Base-by-base conservation (phyloP, 371 early-diverging fungal species). In the Mortierella sp. region DNA sequence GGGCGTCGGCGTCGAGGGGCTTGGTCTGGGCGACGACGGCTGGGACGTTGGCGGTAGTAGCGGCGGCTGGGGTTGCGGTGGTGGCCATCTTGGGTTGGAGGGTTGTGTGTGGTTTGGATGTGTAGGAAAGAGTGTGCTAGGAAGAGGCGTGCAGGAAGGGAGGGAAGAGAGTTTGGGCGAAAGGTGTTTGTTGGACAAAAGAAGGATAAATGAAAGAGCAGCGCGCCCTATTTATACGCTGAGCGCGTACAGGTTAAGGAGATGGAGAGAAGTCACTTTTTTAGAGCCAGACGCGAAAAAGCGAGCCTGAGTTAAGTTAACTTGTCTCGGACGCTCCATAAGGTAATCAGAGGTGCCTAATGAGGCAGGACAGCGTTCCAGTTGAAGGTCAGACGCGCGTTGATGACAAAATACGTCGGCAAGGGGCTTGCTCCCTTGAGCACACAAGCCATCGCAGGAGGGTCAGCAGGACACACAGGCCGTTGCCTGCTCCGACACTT, bases 1-100 rank as follows among this genome's bases (percentile, higher is more conserved):
- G 83, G 57, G 71, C 73, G 74, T 83, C 83, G 69, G 80, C 77
- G 0, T 79, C 75, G 19, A 71, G 72, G 54, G 80, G 74, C 79
- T 79, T 83, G 69, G 83, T 75, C 61, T 50, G 40, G 78, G 31
- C 21, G 46, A 31, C 34, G 54, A 55, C n/a, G 54, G 53, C 51
- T 28, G 53, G 16, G 43, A 55, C 55, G 16, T 11, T 40, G 31
- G 44, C 10, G 8, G 6, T 5, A 16, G 46, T 24, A 26, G 59
- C 13, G 54, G 57, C n/a, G 43, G 59, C 16, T 26, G 55, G 13
- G 46, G 74, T 48, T 40, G 31, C 16, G 28, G 57, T 28, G 46
- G 74, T 61, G 73, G 31, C 28, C 44, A 54, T 24, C 26, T 24
- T 73, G 44, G 16, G 46, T 13, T 54, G 26, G 61, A 43, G 28